These are phyloP conservation scores for Termitomyces eurrhizus DNA, from an alignment of 768 basidiomycete genomes.

Conservation along the genomic window DNA sequence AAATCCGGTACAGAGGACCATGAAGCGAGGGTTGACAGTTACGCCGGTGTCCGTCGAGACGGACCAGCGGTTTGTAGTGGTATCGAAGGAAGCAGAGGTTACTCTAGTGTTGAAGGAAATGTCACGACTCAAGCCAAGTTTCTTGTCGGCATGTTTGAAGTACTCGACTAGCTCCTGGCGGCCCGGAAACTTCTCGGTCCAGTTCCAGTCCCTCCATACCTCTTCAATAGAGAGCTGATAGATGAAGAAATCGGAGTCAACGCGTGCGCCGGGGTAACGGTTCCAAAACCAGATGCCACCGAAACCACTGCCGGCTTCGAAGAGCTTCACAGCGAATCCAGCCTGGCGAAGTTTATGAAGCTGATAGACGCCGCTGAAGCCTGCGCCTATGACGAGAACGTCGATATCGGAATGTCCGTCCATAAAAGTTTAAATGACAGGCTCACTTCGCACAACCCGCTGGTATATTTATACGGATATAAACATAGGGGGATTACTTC, in stretches of 20 bases:
- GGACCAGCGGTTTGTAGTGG: slow-evolving; percentile 16
- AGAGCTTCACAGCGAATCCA: slow-evolving; percentile 17
- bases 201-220: slow-evolving; percentile 24
- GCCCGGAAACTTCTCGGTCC: slow-evolving; percentile 15
- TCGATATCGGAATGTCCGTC: slow-evolving; percentile 11
- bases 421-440: neutral
- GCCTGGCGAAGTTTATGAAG: slow-evolving; percentile 15
- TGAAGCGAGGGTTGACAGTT: slow-evolving; percentile 17
- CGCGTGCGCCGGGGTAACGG: slow-evolving; percentile 24
- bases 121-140: slow-evolving; percentile 21
- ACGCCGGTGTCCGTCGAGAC: slow-evolving; percentile 18
- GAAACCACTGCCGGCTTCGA: slow-evolving; percentile 18
- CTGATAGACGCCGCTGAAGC: slow-evolving; percentile 20
- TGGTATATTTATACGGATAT: neutral
- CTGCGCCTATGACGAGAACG: slow-evolving; percentile 22
- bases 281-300: slow-evolving; percentile 26
- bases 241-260: slow-evolving; percentile 22
- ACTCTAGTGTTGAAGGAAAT: slow-evolving; percentile 21
- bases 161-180: slow-evolving; percentile 20
- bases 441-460: neutral
- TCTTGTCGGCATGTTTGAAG: slow-evolving; percentile 19
- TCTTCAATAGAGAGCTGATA: slow-evolving; percentile 22
- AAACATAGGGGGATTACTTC: neutral
- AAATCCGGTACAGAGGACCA: slow-evolving; percentile 23
- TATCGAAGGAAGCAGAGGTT: slow-evolving; percentile 18